A percentile compares a stretch with the other conserved stretches of the same genome.
phyloP scores from a whole-genome alignment of 345 rosid species.

The rapeseed (Brassica napus) region DNA sequence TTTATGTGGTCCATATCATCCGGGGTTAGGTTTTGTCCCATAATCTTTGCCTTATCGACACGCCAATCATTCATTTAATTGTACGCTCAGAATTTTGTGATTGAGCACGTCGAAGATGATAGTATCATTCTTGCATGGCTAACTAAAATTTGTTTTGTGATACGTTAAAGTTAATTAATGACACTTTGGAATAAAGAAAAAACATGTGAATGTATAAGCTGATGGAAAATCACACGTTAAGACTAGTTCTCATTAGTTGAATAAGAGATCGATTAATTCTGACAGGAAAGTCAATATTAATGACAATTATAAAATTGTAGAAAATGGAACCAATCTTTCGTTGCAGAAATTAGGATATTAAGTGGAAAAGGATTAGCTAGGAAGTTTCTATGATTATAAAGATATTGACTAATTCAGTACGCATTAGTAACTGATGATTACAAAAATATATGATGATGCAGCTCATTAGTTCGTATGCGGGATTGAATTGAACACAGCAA shows the following conservation, averaged over 20 bases:
- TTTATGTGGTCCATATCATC: conserved; percentile 27
- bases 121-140: conserved; percentile 5
- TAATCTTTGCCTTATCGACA: conserved; percentile 24
- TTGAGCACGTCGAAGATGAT: conserved; percentile 8
- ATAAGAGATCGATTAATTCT: neutral
- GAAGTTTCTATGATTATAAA: neutral
- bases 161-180: neutral
- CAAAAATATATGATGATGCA: neutral
- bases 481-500: neutral
- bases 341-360: neutral
- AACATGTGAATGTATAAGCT: neutral
- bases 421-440: neutral
- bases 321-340: neutral
- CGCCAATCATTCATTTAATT: conserved; percentile 30
- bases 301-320: neutral
- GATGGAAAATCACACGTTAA: neutral
- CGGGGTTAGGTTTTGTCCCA: conserved; percentile 9
- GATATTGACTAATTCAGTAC: conserved; percentile 4
- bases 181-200: neutral
- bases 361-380: neutral
- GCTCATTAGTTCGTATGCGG: neutral
- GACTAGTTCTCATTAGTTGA: conserved; percentile 9
- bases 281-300: neutral
- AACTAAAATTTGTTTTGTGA: neutral
- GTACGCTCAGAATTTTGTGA: conserved; percentile 3